phyloP scores from a whole-genome alignment of 495 filamentous ascomycete species.

The Pyronema domesticum region DNA sequence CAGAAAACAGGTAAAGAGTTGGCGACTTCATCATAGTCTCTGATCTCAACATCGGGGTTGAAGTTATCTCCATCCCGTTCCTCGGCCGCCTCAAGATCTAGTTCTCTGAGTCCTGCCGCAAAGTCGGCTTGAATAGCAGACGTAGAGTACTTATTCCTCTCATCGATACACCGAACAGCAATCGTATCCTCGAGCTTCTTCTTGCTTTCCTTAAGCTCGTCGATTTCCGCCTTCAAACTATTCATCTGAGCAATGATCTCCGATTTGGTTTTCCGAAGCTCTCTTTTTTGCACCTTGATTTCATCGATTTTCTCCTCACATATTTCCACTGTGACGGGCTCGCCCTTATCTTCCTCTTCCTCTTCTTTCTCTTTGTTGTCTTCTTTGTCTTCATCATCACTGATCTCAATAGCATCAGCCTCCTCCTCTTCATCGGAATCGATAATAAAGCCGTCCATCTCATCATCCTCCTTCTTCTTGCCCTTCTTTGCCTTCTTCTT shows the following conservation, averaged over 20 bases:
- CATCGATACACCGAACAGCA: slow-evolving; percentile 34
- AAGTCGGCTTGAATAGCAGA: slow-evolving; percentile 38
- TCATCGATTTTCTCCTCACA: slow-evolving; percentile 27
- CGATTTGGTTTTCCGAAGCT: slow-evolving; percentile 22
- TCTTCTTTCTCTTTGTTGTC: slow-evolving; percentile 6
- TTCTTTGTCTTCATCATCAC: slow-evolving; percentile 17
- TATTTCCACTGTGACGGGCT: slow-evolving; percentile 26
- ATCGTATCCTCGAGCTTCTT: slow-evolving; percentile 26
- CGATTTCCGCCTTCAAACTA: slow-evolving; percentile 20
- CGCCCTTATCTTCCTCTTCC: not conserved
- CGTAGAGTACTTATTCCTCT: slow-evolving; percentile 37
- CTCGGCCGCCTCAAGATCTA: slow-evolving; percentile 34
- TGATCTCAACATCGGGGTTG: slow-evolving; percentile 28
- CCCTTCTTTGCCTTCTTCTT: slow-evolving; percentile 27
- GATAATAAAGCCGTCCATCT: too few species aligned
- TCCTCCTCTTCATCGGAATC: slow-evolving; percentile 14
- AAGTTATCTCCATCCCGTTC: slow-evolving; percentile 32
- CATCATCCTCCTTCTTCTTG: slow-evolving; percentile 22
- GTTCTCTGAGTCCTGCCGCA: slow-evolving; percentile 35
- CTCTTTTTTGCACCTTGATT: slow-evolving; percentile 27
- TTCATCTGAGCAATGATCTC: slow-evolving; percentile 25
- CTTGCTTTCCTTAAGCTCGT: slow-evolving; percentile 22
- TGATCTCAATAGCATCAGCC: slow-evolving; percentile 4
- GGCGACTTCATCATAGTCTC: slow-evolving; percentile 42
- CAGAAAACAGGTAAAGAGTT: slow-evolving; percentile 42